Evolutionary conservation across 495 filamentous ascomycete species (phyloP), one percentile per base, ranked within the genome.

Genomic region (Xeromyces bisporus): DNA sequence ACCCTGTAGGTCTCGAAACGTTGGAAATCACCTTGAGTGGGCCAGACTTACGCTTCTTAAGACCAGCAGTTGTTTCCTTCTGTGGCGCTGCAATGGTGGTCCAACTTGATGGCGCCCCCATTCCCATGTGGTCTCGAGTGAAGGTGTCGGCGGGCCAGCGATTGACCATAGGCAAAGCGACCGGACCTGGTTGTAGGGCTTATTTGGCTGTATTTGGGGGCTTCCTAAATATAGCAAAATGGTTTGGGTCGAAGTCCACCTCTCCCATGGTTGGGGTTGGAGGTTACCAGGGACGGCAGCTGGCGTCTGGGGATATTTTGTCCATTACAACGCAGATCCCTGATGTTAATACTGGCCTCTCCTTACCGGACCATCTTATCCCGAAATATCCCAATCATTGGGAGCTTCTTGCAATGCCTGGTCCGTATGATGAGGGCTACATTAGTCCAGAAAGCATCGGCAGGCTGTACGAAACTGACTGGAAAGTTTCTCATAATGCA

Each of bases 171-270:
- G 71, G 68, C 8, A 66, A 62, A 24, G 55, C 56, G 3, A 60
- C 45, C 6, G 58, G 50, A 15, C 53, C 55, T 12, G 71, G 69
- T 2, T 71, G 64, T 33, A 56, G 69, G 33, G 52, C 55, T 7
- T 77, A 77, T 40, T 53, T 75, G n/a, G 68, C 68, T 3, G 50
- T 75, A 5, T 54, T 54, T 30, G 70, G 72, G 5, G 72, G 72
- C 0, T 61, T 77, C 33, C 61, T 63, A 3, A 51, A 54, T 13
- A 52, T 75, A 23, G 60, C 70, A 13, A 44, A 60, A 14, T 70
- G 60, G 47, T 69, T 74, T 40, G 66, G 66, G 3, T 72, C 67
- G 5, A 75, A 73, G 39, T 58, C 66, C 0, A 73, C 69, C 1
- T 60, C 60, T 14, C 68, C 71, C 4, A 51, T 62, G 29, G 54